Evolutionary conservation across 139 green algal species (phyloP), one percentile per base, ranked within the genome.

Genomic region (Yamagishiella unicocca): DNA sequence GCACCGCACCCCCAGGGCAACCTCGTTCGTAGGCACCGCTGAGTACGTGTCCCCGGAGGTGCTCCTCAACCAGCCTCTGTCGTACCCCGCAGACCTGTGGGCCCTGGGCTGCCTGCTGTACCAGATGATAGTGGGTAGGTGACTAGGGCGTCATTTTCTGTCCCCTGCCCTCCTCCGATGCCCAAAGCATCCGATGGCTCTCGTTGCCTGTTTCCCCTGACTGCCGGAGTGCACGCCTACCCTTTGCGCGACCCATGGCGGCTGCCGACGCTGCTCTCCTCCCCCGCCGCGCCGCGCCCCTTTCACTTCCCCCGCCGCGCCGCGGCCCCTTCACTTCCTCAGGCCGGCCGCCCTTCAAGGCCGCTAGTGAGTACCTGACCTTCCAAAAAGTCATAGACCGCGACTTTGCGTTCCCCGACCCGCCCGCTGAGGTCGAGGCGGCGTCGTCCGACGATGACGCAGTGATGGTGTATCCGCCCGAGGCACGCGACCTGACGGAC

Each of bases 1-100:
- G 3, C 43, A 25, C 40, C 72, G 42, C 42, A 3, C 72, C 21
- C 29, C 62, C 86, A 81, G 92, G 38, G 89, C 89, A 6, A 94
- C 93, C 2, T 97, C 94, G 0, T 95, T 98, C 74, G 96, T 98
- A 29, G 96, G 96, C 42, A 98, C 96, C 21, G 96, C 96, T 7
- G 96, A 98, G 84, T 98, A 98, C 76, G 91, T 98, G 9, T 93
- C 94, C 12, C 96, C 96, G 6, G 96, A 98, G 88, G 94, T 96
- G n/a, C 90, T 98, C 25, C 78, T 90, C 75, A 98, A 96, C 87
- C 22, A 85, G 38, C 54, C 80, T 35, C 77, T 97, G 24, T 93
- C 64, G 29, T 95, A 90, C 66, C 92, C 94, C 1, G 87, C 91
- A 2, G 96, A 98, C 87, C 84, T 98, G 64, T 98, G 96, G 96